Evolutionary conservation across 2,329 filamentous ascomycete genomes (phyloP), one percentile per base, ranked within the genome.

Genomic region (Penicillium brevicompactum): DNA sequence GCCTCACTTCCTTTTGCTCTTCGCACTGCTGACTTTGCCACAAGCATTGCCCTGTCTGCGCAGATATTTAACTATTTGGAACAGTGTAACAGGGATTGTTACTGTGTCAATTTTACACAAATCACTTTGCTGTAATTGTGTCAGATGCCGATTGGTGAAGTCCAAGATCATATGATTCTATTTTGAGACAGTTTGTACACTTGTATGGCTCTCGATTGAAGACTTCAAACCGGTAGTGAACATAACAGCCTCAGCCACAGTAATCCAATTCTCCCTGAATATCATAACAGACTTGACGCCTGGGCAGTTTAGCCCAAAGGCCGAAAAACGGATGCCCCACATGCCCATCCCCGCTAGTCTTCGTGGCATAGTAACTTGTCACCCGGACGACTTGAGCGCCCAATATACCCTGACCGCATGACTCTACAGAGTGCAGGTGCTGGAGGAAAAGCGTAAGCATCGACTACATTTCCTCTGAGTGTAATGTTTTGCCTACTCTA

Each of bases 401-500:
- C 83, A 87, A 63, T 86, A 86, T 0, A 79, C 73, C 0, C 79
- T 82, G 0, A 78, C 71, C 0, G 83, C 79, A 57, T 86, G 83
- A 2, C 86, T 79, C 57, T 87, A 27, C 24, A 27, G 24, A 27
- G 24, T 27, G 24, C 24, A 27, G 24, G 8, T 27, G 24, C 8
- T 27, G 24, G 24, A 2, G 24, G 24, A 27, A 27, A 27, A 27
- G 24, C 24, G 24, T 27, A 5, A 4, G 8, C 24, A 27, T 27
- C 24, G 24, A 27, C 8, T 5, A 27, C 24, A 6, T 6, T 2
- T 6, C 3, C 24, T 27, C 24, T 8, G 24, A 27, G 8, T 4
- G 8, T 2, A 27, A 4, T 5, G 24, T 27, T 27, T 5, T 8
- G 24, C 24, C 24, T 8, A 8, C 24, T 8, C 24, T 5, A 6